A percentile compares a stretch with the other conserved stretches of the same genome.
Conservation (phyloP, 352 stramenopile genomes). For the Phytopythium kandeliae region DNA sequence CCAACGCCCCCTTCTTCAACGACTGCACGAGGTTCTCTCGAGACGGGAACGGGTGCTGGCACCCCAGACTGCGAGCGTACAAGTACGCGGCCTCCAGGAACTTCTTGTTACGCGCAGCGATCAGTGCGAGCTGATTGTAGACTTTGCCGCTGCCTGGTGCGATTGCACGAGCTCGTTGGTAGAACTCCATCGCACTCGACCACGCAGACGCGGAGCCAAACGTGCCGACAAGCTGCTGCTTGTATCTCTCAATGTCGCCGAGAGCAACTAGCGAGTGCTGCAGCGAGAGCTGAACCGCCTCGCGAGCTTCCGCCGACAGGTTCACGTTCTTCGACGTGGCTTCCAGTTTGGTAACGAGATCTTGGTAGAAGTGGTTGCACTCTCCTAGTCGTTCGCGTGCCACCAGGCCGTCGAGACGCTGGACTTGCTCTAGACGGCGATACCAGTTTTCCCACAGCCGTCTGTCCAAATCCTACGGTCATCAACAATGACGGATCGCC, state of each 20-base stretch:
- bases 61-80: constrained; percentile 37
- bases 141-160: constrained; percentile 42
- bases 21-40: constrained; percentile 34
- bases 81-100: constrained; percentile 32
- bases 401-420: constrained; percentile 5
- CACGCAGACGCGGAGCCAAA: constrained; percentile 11
- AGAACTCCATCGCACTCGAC: constrained; percentile 21
- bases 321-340: constrained; percentile 7
- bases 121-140: constrained; percentile 54
- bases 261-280: constrained; percentile 43
- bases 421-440: constrained; percentile 33
- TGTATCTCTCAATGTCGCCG: constrained; percentile 41
- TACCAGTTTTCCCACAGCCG: constrained; percentile 68
- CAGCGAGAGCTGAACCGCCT: constrained; percentile 25
- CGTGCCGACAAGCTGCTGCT: constrained; percentile 16
- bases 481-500: constrained; percentile 2
- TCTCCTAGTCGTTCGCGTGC: constrained; percentile 2
- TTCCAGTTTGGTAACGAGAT: constrained; percentile 14
- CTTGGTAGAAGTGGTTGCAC: constrained; percentile 22
- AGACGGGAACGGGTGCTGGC: constrained; percentile 28
- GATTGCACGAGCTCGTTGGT: constrained; percentile 29
- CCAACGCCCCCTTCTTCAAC: constrained; percentile 8
- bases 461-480: constrained; percentile 35
- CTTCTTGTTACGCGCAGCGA: constrained; percentile 29
- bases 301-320: constrained; percentile 5